Evolutionary conservation across 2,329 filamentous ascomycete genomes (phyloP).

Genomic region (Periconia sp.): DNA sequence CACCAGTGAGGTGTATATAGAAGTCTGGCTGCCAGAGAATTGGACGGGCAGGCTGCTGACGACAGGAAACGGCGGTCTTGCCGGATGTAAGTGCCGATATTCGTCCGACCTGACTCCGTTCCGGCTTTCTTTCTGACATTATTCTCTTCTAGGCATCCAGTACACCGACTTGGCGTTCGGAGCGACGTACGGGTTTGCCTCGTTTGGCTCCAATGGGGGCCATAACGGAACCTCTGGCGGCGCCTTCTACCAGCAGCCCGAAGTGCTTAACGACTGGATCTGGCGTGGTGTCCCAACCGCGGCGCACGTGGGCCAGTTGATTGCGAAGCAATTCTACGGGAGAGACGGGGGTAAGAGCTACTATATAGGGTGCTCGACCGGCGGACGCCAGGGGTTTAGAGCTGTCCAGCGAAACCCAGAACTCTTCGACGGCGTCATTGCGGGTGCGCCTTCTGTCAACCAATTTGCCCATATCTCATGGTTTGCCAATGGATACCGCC

Average conservation of each 20-base stretch:
- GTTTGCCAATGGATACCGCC: background rate
- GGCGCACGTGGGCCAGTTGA: slow-evolving; percentile 40
- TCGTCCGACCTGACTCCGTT: too few relatives aligned
- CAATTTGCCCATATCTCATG: slow-evolving; percentile 25
- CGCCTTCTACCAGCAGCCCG: slow-evolving; percentile 47
- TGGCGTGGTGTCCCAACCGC: slow-evolving; percentile 46
- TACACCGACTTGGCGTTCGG: slow-evolving; percentile 41
- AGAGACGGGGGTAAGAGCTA: slow-evolving; percentile 44
- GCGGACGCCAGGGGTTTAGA: slow-evolving; percentile 41
- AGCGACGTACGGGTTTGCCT: slow-evolving; percentile 35
- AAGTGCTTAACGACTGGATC: slow-evolving; percentile 50
- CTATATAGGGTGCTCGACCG: slow-evolving; percentile 42
- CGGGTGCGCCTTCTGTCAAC: slow-evolving; percentile 36
- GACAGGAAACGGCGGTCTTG: slow-evolving; percentile 40
- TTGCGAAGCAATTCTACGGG: slow-evolving; percentile 42
- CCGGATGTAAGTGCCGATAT: slow-evolving; percentile 31
- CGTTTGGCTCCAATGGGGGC: slow-evolving; percentile 38
- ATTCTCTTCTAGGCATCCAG: slow-evolving; percentile 30
- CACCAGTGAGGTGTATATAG: slow-evolving; percentile 35
- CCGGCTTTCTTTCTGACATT: too few relatives aligned
- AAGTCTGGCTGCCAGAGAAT: slow-evolving; percentile 43
- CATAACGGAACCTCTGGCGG: slow-evolving; percentile 44
- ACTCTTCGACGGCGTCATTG: slow-evolving; percentile 42
- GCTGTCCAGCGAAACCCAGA: slow-evolving; percentile 37
- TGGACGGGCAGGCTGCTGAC: slow-evolving; percentile 39